Percentiles rank a stretch among this genome's conserved stretches.
Conservation (phyloP, 768 basidiomycete species). For the Amyloporia xantha region DNA sequence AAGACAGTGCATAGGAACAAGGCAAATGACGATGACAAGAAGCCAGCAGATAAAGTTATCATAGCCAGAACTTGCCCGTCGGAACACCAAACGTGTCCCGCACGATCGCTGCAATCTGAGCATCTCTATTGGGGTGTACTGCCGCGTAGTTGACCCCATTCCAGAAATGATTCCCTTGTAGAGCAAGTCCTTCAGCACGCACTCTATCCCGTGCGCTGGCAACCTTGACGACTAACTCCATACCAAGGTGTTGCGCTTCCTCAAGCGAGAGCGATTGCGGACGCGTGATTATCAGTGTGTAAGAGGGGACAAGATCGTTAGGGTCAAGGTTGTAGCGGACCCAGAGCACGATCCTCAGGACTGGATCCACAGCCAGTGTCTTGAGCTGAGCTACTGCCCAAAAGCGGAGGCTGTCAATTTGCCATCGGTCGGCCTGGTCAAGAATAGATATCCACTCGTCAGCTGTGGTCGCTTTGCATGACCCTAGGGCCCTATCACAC, state of each 20-base stretch:
- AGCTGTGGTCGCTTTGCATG: conserved; percentile 7
- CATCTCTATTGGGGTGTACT: background rate
- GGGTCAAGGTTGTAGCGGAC: conserved; percentile 5
- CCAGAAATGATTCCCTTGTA: background rate
- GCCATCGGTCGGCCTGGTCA: conserved; percentile 14
- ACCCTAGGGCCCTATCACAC: background rate
- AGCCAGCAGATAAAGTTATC: too few relatives aligned
- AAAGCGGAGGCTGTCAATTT: conserved; percentile 10
- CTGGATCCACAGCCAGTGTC: conserved; percentile 6
- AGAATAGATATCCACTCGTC: conserved; percentile 13
- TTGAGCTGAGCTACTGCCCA: conserved; percentile 2
- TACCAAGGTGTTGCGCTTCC: conserved; percentile 7
- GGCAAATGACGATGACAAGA: too few relatives aligned
- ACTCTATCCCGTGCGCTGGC: conserved; percentile 5
- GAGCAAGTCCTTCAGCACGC: conserved; percentile 5
- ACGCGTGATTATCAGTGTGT: conserved; percentile 9
- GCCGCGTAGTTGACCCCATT: background rate
- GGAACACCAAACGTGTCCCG: background rate
- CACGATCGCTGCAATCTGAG: background rate
- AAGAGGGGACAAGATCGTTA: conserved; percentile 6
- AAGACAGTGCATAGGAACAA: too few relatives aligned
- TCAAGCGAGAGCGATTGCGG: conserved; percentile 1
- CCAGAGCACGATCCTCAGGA: conserved; percentile 10
- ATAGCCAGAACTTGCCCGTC: too few relatives aligned
- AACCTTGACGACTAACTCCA: conserved; percentile 5